A percentile compares a stretch with the other conserved stretches of the same genome.
phyloP scores from a whole-genome alignment of 768 basidiomycete genomes.

The Trametes gibbosa region DNA sequence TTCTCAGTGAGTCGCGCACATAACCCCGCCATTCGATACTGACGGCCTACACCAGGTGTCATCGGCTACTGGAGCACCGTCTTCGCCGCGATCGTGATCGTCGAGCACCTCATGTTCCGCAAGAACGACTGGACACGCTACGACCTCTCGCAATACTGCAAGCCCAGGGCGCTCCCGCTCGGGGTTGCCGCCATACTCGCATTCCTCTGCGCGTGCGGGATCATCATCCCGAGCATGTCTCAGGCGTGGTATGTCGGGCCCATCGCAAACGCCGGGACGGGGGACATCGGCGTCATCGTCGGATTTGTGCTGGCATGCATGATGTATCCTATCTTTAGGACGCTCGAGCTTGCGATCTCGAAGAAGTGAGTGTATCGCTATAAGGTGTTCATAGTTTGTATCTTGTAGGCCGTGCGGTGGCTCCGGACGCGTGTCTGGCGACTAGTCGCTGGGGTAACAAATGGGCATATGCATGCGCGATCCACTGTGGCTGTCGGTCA shows the following conservation, averaged over 20 bases:
- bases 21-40: not conserved
- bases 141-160: slow-evolving; percentile 37
- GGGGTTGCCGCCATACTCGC: slow-evolving; percentile 41
- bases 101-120: slow-evolving; percentile 46
- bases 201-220: slow-evolving; percentile 38
- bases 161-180: slow-evolving; percentile 36
- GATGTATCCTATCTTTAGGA: slow-evolving; percentile 30
- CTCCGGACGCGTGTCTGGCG: not conserved
- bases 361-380: not conserved
- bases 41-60: slow-evolving; percentile 30
- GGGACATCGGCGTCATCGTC: slow-evolving; percentile 48
- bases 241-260: slow-evolving; percentile 53
- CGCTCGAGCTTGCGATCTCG: slow-evolving; percentile 26
- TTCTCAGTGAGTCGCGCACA: slow-evolving; percentile 31
- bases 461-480: slow-evolving; percentile 13
- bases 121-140: slow-evolving; percentile 35
- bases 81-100: slow-evolving; percentile 38
- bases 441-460: slow-evolving; percentile 5
- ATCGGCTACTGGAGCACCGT: slow-evolving; percentile 45
- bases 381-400: slow-evolving; percentile 10
- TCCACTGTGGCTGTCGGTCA: not conserved
- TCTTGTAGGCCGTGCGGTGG: not conserved
- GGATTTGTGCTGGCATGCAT: slow-evolving; percentile 35
- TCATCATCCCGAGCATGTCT: slow-evolving; percentile 47
- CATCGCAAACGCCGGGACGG: slow-evolving; percentile 41